Evolutionary conservation across 768 basidiomycete genomes (phyloP).

Genomic region (Tulasnella sp.): DNA sequence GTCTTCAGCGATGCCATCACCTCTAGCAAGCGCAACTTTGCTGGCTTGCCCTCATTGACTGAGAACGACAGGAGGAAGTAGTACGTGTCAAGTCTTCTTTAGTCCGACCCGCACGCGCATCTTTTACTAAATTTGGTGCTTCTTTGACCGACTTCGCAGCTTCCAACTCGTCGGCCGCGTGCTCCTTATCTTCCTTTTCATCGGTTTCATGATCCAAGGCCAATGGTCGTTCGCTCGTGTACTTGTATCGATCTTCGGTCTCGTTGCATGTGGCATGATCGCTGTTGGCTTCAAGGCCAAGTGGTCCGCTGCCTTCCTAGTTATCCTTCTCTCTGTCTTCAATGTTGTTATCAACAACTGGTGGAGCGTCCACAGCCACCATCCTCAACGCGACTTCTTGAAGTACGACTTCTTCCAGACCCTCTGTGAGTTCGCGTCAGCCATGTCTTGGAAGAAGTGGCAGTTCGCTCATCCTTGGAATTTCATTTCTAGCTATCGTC

Average conservation of each 20-base stretch:
- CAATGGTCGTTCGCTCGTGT: conserved; percentile 85
- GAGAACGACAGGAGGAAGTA: conserved; percentile 99
- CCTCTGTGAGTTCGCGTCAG: conserved; percentile 56
- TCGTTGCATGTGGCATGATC: conserved; percentile 93
- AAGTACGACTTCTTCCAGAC: conserved; percentile 99
- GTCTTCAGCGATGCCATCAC: conserved; percentile 96
- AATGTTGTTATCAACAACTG: conserved; percentile 99
- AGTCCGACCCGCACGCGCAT: background rate
- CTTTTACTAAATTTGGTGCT: background rate
- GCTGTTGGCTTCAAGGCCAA: conserved; percentile 99
- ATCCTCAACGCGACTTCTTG: conserved; percentile 97
- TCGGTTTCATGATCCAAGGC: conserved; percentile 95
- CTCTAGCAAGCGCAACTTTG: conserved; percentile 83
- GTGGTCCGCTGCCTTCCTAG: conserved; percentile 96
- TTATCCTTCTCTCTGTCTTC: conserved; percentile 87
- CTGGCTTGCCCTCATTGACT: conserved; percentile 84
- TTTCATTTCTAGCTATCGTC: conserved; percentile 68
- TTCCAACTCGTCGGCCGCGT: conserved; percentile 97
- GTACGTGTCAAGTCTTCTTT: conserved; percentile 53
- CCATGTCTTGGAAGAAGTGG: background rate
- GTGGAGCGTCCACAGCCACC: conserved; percentile 91
- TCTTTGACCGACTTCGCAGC: conserved; percentile 49
- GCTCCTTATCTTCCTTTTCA: conserved; percentile 97
- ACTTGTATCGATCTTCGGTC: conserved; percentile 85
- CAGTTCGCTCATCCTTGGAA: background rate